Evolutionary conservation across 2,329 filamentous ascomycete species (phyloP).

Genomic region (Dothideomycetes sp.): DNA sequence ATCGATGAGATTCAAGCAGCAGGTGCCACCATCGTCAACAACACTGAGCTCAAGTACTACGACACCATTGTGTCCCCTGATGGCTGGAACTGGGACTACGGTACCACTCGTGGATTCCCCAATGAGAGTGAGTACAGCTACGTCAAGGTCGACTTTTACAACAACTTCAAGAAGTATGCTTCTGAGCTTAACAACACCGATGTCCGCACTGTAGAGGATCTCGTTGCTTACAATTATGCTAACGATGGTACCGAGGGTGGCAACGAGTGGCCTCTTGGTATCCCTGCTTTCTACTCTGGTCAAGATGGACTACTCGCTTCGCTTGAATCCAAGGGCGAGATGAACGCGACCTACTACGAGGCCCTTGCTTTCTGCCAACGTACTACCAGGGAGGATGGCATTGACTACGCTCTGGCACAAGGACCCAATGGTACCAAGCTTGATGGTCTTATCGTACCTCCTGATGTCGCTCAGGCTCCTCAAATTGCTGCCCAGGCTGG

Average conservation of each 20-base stretch:
- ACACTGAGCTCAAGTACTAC: conserved; percentile 55
- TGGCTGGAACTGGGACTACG: conserved; percentile 69
- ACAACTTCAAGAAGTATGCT: conserved; percentile 55
- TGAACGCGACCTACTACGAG: conserved; percentile 55
- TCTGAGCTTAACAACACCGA: conserved; percentile 50
- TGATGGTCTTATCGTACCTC: conserved; percentile 55
- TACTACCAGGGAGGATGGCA: conserved; percentile 51
- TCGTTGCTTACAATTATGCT: conserved; percentile 48
- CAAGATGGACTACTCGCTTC: conserved; percentile 62
- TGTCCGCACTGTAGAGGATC: conserved; percentile 50
- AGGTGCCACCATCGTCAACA: conserved; percentile 58
- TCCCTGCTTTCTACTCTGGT: conserved; percentile 57
- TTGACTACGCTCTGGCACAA: conserved; percentile 51
- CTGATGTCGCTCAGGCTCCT: conserved; percentile 55
- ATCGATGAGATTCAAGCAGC: conserved; percentile 45
- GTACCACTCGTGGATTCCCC: conserved; percentile 48
- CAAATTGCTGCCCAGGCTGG: conserved; percentile 66
- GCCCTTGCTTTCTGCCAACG: conserved; percentile 52
- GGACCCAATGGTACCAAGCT: conserved; percentile 34
- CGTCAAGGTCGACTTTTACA: conserved; percentile 61
- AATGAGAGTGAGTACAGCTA: conserved; percentile 67
- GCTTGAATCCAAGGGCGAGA: conserved; percentile 47
- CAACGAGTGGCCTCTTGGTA: conserved; percentile 29
- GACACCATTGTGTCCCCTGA: conserved; percentile 50
- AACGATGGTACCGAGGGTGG: conserved; percentile 60